Evolutionary conservation across 1,139 yeast genomes (phyloP), one percentile per base, ranked within the genome.

Genomic region (Zygoascus sp.): DNA sequence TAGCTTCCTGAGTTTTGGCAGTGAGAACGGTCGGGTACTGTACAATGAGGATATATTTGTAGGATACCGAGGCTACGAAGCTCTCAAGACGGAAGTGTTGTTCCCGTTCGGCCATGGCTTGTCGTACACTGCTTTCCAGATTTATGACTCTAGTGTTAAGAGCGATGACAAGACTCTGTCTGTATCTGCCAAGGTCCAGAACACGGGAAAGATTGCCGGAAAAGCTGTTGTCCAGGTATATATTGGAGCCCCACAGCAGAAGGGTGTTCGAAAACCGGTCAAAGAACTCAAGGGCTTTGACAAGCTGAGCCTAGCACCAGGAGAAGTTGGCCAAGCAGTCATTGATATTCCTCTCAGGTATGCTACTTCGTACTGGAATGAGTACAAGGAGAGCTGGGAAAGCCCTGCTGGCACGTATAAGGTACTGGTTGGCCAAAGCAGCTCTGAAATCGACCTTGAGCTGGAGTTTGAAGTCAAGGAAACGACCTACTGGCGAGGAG

Each of bases 101-200:
- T 80, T 75, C 68, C 80, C 83, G 42, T 80, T 80, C 62, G 85
- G 85, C n/a, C 69, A 64, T 57, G 85, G 85, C 15, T 68, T 80
- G 47, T 77, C 83, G 2, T 80, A 79, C 61, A 73, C 83, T 5
- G 52, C 65, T 1, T 80, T 77, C 55, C 54, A 61, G 7, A 57
- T 65, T 42, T 54, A 67, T 49, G 44, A 51, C 13, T 62, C 64
- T 3, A n/a, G 50, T 7, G 30, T 40, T n/a, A 27, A 37, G 15
- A 21, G 13, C 13, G 19, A n/a, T 5, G 56, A 63, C 58, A 59
- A 69, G 50, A 60, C 67, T 28, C 69, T 68, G 13, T 60, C 58
- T 7, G 69, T 70, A 3, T 50, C 69, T 2, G 73, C 74, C 19
- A 63, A 64, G 36, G 75, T 76, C 38, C 64, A 63, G 62, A 76